These are phyloP conservation scores for Leccinum subgranulosum DNA, from an alignment of 768 basidiomycete species.

Conservation along the genomic window DNA sequence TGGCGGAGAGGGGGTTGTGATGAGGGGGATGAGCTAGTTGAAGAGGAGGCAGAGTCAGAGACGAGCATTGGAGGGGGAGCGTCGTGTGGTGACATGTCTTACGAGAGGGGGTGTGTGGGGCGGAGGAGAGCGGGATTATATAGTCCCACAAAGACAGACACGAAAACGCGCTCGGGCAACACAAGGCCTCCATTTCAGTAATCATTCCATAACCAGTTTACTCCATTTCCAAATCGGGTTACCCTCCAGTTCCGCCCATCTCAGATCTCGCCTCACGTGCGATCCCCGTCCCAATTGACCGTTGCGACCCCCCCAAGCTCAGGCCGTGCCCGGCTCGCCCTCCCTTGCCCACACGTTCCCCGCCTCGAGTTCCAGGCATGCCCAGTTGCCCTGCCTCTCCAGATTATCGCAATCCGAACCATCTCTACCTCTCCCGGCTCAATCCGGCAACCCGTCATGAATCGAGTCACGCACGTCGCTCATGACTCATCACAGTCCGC, in stretches of 20 bases:
- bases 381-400: constrained; percentile 1
- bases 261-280: constrained; percentile 32
- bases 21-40: constrained; percentile 11
- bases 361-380: constrained; percentile 31
- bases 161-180: constrained; percentile 25
- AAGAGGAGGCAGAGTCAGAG: constrained; percentile 21
- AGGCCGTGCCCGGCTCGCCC: constrained; percentile 10
- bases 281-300: constrained; percentile 9
- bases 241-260: constrained; percentile 18
- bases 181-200: constrained; percentile 25
- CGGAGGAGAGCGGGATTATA: constrained; percentile 29
- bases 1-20: constrained; percentile 21
- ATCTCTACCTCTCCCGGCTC: background rate
- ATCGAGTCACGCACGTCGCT: constrained; percentile 3
- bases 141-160: constrained; percentile 31
- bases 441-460: background rate
- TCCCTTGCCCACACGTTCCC: constrained; percentile 25
- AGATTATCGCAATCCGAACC: constrained; percentile 32
- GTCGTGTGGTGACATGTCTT: constrained; percentile 6
- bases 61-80: constrained; percentile 11
- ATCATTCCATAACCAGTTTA: constrained; percentile 26
- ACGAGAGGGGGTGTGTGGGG: constrained; percentile 6
- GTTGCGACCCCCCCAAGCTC: background rate
- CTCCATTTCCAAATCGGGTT: constrained; percentile 15
- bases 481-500: constrained; percentile 17